These are phyloP conservation scores for Ceratocystis diversiconidia DNA, from an alignment of 2,329 filamentous ascomycete species.

Conservation along the genomic window DNA sequence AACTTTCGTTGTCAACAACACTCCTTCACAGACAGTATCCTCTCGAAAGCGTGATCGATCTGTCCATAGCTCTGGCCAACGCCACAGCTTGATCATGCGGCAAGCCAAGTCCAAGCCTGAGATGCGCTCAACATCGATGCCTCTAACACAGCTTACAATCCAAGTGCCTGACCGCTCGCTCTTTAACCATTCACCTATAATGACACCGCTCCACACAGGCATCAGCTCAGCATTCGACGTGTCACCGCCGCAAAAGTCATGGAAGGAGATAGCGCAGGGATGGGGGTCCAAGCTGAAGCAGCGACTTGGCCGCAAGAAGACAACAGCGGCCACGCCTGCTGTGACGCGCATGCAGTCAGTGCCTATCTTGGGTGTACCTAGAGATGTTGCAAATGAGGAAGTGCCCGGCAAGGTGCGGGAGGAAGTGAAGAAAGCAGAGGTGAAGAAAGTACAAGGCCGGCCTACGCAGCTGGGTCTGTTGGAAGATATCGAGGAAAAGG, in stretches of 20 bases:
- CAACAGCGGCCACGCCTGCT: neutral
- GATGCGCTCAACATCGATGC: neutral
- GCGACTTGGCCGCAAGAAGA: slow-evolving; percentile 1
- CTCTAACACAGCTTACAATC: slow-evolving; percentile 7
- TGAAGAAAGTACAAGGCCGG: neutral
- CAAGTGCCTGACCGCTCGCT: slow-evolving; percentile 4
- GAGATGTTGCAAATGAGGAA: neutral
- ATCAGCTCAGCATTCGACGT: slow-evolving; percentile 15
- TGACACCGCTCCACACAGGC: slow-evolving; percentile 10
- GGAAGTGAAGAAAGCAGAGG: neutral
- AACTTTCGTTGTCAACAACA: slow-evolving; percentile 3
- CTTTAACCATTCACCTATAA: neutral
- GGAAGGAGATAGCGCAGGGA: slow-evolving; percentile 9
- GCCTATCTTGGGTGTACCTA: neutral
- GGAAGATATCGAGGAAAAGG: neutral
- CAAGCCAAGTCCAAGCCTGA: slow-evolving; percentile 7
- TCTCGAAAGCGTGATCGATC: slow-evolving; percentile 7
- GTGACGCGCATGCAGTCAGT: slow-evolving; percentile 3
- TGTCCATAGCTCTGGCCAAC: neutral
- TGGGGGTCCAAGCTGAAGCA: slow-evolving; percentile 13
- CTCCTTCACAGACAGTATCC: slow-evolving; percentile 3
- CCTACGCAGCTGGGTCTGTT: too few species aligned
- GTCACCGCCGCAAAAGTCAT: slow-evolving; percentile 11
- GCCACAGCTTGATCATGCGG: slow-evolving; percentile 5
- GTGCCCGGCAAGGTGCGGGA: neutral